A percentile compares a stretch with the other conserved stretches of the same genome.
phyloP scores from a whole-genome alignment of 1,284 basidiomycete genomes.

The Pseudozyma sp. region DNA sequence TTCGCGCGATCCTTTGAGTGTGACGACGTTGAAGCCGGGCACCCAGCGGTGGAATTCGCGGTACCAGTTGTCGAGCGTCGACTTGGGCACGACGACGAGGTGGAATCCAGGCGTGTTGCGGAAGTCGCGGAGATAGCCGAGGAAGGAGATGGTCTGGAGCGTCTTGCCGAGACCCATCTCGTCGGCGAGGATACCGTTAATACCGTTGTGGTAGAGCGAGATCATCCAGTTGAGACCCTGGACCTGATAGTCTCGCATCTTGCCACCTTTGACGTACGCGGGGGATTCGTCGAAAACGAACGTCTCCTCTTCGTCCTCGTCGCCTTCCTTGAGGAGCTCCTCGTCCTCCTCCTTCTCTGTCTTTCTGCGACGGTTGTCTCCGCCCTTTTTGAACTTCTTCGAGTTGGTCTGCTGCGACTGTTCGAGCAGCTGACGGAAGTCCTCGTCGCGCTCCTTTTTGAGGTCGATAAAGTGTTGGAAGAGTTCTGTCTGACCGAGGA shows the following conservation, averaged over 20 bases:
- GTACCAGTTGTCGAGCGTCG: slow-evolving; percentile 95
- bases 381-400: slow-evolving; percentile 45
- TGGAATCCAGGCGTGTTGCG: slow-evolving; percentile 83
- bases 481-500: slow-evolving; percentile 68
- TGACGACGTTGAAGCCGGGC: slow-evolving; percentile 80
- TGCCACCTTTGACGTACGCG: slow-evolving; percentile 74
- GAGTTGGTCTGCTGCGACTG: slow-evolving; percentile 71
- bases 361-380: slow-evolving; percentile 82
- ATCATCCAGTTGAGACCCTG: slow-evolving; percentile 97
- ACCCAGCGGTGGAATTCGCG: slow-evolving; percentile 95
- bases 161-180: slow-evolving; percentile 95
- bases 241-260: slow-evolving; percentile 93
- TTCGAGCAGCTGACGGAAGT: slow-evolving; percentile 85
- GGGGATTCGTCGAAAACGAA: slow-evolving; percentile 66
- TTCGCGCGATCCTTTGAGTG: slow-evolving; percentile 88
- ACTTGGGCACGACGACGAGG: slow-evolving; percentile 96
- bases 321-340: slow-evolving; percentile 83
- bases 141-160: slow-evolving; percentile 95
- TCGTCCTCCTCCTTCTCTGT: slow-evolving; percentile 84
- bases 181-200: slow-evolving; percentile 65
- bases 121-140: slow-evolving; percentile 92
- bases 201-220: slow-evolving; percentile 62
- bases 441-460: slow-evolving; percentile 83
- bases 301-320: slow-evolving; percentile 78
- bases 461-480: slow-evolving; percentile 69